phyloP scores from a whole-genome alignment of 208 protist species.

The Porcisia deanei region DNA sequence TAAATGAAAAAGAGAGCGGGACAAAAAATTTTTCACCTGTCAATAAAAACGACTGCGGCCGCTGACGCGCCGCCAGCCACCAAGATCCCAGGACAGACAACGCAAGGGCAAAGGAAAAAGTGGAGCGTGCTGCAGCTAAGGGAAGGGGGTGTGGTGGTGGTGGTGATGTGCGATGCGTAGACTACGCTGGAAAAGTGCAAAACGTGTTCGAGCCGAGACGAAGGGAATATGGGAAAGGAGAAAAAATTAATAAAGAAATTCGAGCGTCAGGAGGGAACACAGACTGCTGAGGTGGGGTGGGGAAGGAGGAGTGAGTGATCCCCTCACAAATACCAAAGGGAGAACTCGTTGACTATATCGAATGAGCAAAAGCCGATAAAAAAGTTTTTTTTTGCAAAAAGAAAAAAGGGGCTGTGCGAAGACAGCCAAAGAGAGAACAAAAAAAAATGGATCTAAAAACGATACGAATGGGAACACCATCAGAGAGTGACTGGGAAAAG shows the following conservation, averaged over 20 bases:
- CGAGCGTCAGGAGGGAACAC: not conserved
- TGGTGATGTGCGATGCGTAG: not conserved
- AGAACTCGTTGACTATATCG: not conserved
- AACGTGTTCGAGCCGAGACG: slow-evolving; percentile 11
- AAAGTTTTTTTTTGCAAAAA: not conserved
- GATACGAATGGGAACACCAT: not conserved
- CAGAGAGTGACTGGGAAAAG: no score
- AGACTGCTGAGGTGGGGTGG: no score
- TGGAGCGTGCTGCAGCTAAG: not conserved
- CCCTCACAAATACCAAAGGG: not conserved
- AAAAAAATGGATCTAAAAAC: not conserved
- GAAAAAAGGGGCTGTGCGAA: no score
- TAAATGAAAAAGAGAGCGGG: not conserved
- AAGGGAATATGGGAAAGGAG: slow-evolving; percentile 14
- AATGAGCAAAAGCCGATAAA: not conserved
- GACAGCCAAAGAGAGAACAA: no score
- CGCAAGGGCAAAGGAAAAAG: not conserved
- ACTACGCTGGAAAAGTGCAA: not conserved
- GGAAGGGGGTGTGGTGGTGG: not conserved
- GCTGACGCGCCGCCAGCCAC: not conserved
- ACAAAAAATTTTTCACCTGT: not conserved
- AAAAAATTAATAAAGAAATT: slow-evolving; percentile 1
- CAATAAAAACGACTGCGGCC: not conserved
- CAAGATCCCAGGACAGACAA: not conserved
- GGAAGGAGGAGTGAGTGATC: not conserved